Evolutionary conservation across 2,329 filamentous ascomycete genomes (phyloP).

Genomic region (Penicillium sclerotigenum): DNA sequence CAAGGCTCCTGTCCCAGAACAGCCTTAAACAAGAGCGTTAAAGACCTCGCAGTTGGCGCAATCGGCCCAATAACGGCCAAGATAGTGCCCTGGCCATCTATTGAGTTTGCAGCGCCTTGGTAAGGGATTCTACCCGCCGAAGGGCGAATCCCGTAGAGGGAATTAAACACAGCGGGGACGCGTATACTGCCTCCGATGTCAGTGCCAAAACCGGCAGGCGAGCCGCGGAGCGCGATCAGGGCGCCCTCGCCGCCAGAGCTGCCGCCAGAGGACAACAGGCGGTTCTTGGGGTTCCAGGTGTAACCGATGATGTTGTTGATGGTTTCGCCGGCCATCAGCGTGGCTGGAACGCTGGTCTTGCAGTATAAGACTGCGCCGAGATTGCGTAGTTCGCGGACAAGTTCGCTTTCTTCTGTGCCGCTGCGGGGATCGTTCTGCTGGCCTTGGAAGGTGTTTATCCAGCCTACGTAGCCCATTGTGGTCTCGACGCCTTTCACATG

Average conservation of each 20-base stretch:
- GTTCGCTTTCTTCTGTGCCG: conserved; percentile 54
- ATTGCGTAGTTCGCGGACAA: conserved; percentile 54
- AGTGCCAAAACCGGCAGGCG: conserved; percentile 57
- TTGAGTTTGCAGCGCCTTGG: conserved; percentile 59
- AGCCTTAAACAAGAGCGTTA: conserved; percentile 56
- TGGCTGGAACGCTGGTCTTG: conserved; percentile 56
- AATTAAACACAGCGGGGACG: conserved; percentile 60
- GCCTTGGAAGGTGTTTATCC: conserved; percentile 61
- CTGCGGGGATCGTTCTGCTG: conserved; percentile 51
- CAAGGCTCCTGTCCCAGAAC: conserved; percentile 61
- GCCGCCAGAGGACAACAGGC: conserved; percentile 54
- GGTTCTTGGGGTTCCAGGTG: conserved; percentile 57
- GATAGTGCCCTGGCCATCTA: conserved; percentile 63
- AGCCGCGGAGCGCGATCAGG: conserved; percentile 53
- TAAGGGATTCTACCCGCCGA: conserved; percentile 54
- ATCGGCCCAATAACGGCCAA: conserved; percentile 63
- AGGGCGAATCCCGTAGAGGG: conserved; percentile 56
- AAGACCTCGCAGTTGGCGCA: conserved; percentile 52
- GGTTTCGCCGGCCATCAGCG: conserved; percentile 58
- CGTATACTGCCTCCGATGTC: conserved; percentile 58
- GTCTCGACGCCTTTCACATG: conserved; percentile 50
- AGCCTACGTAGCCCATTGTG: conserved; percentile 65
- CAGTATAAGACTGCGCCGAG: conserved; percentile 56
- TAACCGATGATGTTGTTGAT: conserved; percentile 61
- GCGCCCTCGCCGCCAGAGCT: conserved; percentile 60